These are phyloP conservation scores for Lasiosphaeris hirsuta DNA, from an alignment of 495 filamentous ascomycete genomes.

Conservation along the genomic window DNA sequence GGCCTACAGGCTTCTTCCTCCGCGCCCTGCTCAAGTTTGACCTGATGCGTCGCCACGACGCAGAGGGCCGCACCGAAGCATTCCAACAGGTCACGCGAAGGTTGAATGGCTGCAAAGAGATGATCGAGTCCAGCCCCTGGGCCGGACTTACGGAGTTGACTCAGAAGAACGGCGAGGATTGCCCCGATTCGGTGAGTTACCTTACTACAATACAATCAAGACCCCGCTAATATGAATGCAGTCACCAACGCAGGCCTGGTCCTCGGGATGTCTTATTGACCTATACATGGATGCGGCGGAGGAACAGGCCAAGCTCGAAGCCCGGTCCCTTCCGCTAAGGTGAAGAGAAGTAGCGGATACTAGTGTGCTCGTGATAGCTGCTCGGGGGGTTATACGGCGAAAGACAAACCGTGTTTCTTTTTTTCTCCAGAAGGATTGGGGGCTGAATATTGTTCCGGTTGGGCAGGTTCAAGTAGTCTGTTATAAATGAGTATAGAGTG, in stretches of 20 bases:
- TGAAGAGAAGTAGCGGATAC: no score
- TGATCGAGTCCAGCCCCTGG: conserved; percentile 75
- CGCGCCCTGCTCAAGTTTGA: conserved; percentile 89
- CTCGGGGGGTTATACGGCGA: no score
- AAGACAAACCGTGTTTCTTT: no score
- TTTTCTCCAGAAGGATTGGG: no score
- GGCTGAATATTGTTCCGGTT: no score
- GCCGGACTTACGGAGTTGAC: conserved; percentile 92
- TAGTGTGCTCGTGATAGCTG: background rate
- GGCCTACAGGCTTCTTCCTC: conserved; percentile 94
- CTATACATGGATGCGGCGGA: conserved; percentile 82
- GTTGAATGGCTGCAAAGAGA: conserved; percentile 75
- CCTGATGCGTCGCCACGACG: conserved; percentile 62
- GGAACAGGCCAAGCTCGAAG: conserved; percentile 35
- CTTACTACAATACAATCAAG: background rate
- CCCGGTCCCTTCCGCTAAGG: conserved; percentile 21
- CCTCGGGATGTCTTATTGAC: conserved; percentile 87
- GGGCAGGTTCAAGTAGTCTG: no score
- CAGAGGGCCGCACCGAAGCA: conserved; percentile 67
- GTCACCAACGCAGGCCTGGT: conserved; percentile 96
- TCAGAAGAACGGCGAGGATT: conserved; percentile 79
- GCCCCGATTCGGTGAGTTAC: conserved; percentile 76
- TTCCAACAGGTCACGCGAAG: conserved; percentile 91
- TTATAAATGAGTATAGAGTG: no score
- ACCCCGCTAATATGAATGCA: conserved; percentile 28